Percentiles rank a stretch among this genome's conserved stretches.
Conservation (phyloP, 129 eudicot genomes). For the Scalesia atractyloides region DNA sequence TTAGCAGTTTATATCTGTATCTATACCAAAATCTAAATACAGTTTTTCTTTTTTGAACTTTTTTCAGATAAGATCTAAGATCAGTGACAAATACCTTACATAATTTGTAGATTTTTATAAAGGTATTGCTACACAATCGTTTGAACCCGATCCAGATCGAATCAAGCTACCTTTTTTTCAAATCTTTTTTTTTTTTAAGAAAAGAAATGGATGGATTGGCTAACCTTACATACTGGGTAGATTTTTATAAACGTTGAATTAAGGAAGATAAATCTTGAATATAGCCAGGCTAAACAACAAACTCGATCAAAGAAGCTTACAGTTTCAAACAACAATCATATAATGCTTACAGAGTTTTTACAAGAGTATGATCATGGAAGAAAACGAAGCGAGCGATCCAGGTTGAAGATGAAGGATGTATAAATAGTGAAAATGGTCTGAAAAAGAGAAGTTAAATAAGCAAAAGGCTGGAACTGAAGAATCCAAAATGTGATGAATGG, state of each 20-base stretch:
- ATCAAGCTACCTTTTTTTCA: background rate
- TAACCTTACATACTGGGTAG: constrained; percentile 38
- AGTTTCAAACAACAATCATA: too few relatives aligned
- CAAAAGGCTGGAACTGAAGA: constrained; percentile 10
- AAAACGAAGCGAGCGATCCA: constrained; percentile 20
- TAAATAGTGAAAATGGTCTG: constrained; percentile 17
- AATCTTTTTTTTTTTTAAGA: background rate
- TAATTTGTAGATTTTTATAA: constrained; percentile 41
- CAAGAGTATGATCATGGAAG: constrained; percentile 32
- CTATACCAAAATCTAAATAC: background rate
- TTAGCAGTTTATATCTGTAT: background rate
- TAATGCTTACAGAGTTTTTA: constrained; percentile 34
- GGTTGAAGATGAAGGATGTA: constrained; percentile 18
- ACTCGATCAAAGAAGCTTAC: constrained; percentile 14
- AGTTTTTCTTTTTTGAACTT: constrained; percentile 8
- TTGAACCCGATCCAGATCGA: constrained; percentile 32
- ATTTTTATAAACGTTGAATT: constrained; percentile 39
- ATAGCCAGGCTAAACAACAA: constrained; percentile 37
- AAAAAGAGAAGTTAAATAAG: background rate
- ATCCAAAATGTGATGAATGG: background rate
- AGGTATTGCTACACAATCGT: constrained; percentile 32
- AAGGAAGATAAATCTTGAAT: constrained; percentile 27
- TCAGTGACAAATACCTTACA: constrained; percentile 26
- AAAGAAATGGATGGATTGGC: background rate
- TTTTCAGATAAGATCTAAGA: background rate